Percentiles rank a stretch among this genome's conserved stretches.
Evolutionary conservation across 179 eudicot genomes (phyloP).

Genomic region (Kewa caespitosa): DNA sequence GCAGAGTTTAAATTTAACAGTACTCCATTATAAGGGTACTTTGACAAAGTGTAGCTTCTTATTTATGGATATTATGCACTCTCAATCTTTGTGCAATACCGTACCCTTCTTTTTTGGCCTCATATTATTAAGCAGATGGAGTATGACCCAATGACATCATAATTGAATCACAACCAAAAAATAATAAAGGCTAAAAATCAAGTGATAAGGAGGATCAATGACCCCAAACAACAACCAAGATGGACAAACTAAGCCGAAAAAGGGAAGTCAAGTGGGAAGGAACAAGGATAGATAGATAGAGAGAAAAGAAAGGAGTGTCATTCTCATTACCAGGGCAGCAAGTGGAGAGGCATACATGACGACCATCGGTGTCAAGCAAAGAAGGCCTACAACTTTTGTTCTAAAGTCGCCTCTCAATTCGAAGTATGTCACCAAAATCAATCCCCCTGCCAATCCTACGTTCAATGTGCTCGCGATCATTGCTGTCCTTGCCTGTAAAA

Average conservation of each 20-base stretch:
- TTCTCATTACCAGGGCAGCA: slow-evolving; percentile 28
- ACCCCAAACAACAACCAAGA: background rate
- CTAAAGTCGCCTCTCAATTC: slow-evolving; percentile 20
- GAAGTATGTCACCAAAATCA: slow-evolving; percentile 17
- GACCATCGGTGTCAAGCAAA: slow-evolving; percentile 24
- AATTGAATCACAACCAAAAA: background rate
- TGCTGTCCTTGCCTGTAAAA: slow-evolving; percentile 31
- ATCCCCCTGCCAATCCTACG: slow-evolving; percentile 25
- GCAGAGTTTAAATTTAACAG: no score
- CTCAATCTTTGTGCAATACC: no score
- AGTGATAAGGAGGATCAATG: no score
- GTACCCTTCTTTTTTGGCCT: no score
- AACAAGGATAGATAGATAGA: background rate
- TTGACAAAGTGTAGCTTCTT: no score
- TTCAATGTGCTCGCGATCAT: slow-evolving; percentile 27
- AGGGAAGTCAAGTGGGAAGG: background rate
- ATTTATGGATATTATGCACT: no score
- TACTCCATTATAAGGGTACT: no score
- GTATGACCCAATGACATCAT: background rate
- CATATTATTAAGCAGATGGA: no score
- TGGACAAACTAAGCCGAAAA: background rate
- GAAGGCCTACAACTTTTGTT: slow-evolving; percentile 14
- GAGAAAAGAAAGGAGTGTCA: background rate
- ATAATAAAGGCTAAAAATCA: background rate
- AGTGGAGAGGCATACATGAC: slow-evolving; percentile 35